Base-by-base conservation (phyloP, 306 rosid genomes). In the Lathyrus aphaca region DNA sequence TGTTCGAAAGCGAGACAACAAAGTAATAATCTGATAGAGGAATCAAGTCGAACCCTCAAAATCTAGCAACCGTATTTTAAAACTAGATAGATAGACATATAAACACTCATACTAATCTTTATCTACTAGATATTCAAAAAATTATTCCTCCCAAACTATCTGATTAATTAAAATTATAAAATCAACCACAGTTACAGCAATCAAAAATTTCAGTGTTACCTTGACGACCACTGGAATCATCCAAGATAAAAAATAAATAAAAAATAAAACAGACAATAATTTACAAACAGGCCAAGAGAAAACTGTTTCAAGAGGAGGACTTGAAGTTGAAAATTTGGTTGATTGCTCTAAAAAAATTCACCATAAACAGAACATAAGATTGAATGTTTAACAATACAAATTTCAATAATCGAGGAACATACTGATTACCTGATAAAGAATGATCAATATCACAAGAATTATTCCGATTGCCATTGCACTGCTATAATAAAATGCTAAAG, bases 351-450 rank as follows among this genome's bases (percentile, higher is more conserved):
- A 49, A 32, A 21, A 30, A 45, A 61, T 14, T 44, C 58, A 67
- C 45, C 45, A 32, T 54, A 62, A 45, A 69, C 57, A 57, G 13
- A 27, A 62, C 12, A n/a, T 23, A 57, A 48, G 50, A 38, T 53
- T 66, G 29, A 40, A 69, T 53, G 35, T 50, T 1, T 53, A 64
- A 64, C 32, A 40, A 19, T 62, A 30, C 37, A 39, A 18, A 18
- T 10, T 38, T 16, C n/a, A 60, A 72, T 35, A 42, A 57, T 16
- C 38, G 12, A 46, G 64, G 74, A 68, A 67, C 27, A 64, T 37
- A 66, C 67, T 23, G 59, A 40, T 83, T 83, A 88, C 98, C 97
- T 91, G 99, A 76, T 85, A 94, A 73, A 94, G 96, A 84, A 94
- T 83, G 44, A 94, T 77, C 84, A 88, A 66, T 79, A 88, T 73